phyloP scores from a whole-genome alignment of 306 rosid genomes.

The Oemleria cerasiformis region DNA sequence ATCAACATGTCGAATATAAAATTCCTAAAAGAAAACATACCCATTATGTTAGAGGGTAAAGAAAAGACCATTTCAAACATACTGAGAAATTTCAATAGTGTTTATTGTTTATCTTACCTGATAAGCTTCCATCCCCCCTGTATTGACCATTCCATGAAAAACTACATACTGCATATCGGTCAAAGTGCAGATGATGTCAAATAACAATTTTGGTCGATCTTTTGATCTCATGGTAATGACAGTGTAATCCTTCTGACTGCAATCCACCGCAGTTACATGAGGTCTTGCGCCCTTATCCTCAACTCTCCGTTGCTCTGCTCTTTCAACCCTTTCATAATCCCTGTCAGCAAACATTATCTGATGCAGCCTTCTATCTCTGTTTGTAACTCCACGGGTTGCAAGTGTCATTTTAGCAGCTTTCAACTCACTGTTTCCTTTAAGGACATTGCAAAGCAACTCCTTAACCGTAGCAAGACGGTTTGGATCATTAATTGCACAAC shows the following conservation, averaged over 20 bases:
- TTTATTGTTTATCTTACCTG: conserved; percentile 45
- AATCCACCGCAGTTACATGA: conserved; percentile 60
- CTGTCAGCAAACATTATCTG: conserved; percentile 96
- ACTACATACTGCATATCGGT: conserved; percentile 96
- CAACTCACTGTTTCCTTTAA: conserved; percentile 61
- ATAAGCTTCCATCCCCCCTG: conserved; percentile 70
- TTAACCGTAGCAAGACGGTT: conserved; percentile 58
- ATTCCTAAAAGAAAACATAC: conserved; percentile 47
- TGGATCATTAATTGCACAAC: conserved; percentile 65
- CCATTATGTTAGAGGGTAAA: not conserved
- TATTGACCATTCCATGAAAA: conserved; percentile 80
- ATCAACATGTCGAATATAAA: conserved; percentile 84
- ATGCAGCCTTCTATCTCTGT: conserved; percentile 82
- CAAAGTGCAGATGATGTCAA: conserved; percentile 90
- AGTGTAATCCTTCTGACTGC: conserved; percentile 79
- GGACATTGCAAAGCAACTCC: conserved; percentile 80
- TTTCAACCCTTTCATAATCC: conserved; percentile 74
- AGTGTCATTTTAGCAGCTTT: conserved; percentile 69
- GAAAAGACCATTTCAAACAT: not conserved
- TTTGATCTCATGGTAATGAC: conserved; percentile 73
- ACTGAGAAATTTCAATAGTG: not conserved
- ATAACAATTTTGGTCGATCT: conserved; percentile 85
- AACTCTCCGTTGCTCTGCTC: conserved; percentile 33
- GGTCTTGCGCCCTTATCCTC: conserved; percentile 57
- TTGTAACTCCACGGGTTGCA: conserved; percentile 70